phyloP scores from a whole-genome alignment of 2,329 filamentous ascomycete genomes.

The Lachnellula hyalina region DNA sequence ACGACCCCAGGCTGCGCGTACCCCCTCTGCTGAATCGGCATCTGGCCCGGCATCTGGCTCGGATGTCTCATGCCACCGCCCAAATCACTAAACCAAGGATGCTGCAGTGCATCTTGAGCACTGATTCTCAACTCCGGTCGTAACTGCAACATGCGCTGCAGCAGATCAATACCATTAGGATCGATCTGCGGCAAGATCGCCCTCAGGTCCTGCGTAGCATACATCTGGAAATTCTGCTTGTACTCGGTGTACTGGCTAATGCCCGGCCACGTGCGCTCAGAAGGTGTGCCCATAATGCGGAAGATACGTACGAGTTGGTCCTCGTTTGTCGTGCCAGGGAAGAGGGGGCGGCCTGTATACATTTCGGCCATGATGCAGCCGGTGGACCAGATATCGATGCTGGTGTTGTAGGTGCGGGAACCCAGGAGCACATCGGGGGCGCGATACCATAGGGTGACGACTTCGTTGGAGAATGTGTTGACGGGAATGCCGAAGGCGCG shows the following conservation, averaged over 20 bases:
- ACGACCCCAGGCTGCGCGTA: constrained; percentile 25
- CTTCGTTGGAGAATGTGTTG: constrained; percentile 97
- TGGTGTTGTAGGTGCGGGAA: constrained; percentile 96
- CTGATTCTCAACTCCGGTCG: constrained; percentile 87
- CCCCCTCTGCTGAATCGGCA: constrained; percentile 21
- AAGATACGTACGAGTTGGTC: constrained; percentile 97
- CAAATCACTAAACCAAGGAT: constrained; percentile 86
- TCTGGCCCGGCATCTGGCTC: constrained; percentile 19
- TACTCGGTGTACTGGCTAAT: constrained; percentile 97
- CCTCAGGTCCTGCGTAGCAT: constrained; percentile 83
- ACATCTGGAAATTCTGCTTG: constrained; percentile 91
- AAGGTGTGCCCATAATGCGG: constrained; percentile 96
- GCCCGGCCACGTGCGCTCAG: constrained; percentile 90
- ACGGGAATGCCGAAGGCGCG: constrained; percentile 95
- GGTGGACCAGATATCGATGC: constrained; percentile 98
- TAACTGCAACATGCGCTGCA: constrained; percentile 87
- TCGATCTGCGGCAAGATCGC: constrained; percentile 89
- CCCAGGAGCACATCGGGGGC: constrained; percentile 93
- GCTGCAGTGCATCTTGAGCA: constrained; percentile 77
- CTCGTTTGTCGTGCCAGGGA: constrained; percentile 96
- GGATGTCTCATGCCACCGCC: constrained; percentile 23
- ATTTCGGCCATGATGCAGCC: constrained; percentile 99
- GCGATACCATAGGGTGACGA: constrained; percentile 96
- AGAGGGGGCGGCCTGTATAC: constrained; percentile 92
- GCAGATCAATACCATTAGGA: constrained; percentile 74